These are phyloP conservation scores for Wallemia mellicola DNA, from an alignment of 1,284 basidiomycete genomes.

Conservation along the genomic window DNA sequence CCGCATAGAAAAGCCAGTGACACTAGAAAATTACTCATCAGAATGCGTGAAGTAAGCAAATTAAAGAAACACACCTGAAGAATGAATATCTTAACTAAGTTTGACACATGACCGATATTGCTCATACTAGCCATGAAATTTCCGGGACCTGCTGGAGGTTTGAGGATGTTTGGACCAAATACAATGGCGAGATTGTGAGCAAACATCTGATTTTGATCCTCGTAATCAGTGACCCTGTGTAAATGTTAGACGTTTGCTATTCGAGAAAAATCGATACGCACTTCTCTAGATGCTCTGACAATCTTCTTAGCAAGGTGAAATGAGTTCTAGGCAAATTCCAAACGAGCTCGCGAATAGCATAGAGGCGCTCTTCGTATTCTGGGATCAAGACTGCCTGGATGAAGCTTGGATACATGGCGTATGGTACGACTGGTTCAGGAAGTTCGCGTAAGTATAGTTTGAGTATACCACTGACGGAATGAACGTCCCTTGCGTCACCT, in stretches of 20 bases:
- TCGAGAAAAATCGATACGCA: slow-evolving; percentile 13
- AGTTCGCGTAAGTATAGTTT: slow-evolving; percentile 53
- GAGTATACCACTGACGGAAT: slow-evolving; percentile 45
- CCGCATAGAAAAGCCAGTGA: slow-evolving; percentile 11
- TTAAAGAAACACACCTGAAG: slow-evolving; percentile 27
- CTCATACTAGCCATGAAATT: slow-evolving; percentile 39
- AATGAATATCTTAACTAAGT: slow-evolving; percentile 42
- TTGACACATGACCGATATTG: slow-evolving; percentile 43
- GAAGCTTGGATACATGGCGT: slow-evolving; percentile 31
- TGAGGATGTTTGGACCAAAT: slow-evolving; percentile 37
- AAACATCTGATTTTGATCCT: slow-evolving; percentile 59
- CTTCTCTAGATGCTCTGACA: slow-evolving; percentile 53
- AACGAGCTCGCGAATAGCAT: slow-evolving; percentile 31
- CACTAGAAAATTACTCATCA: slow-evolving; percentile 5
- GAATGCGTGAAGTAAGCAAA: not conserved
- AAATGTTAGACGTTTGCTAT: slow-evolving; percentile 1
- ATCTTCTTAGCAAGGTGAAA: slow-evolving; percentile 39
- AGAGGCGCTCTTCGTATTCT: slow-evolving; percentile 32
- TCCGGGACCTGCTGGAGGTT: slow-evolving; percentile 26
- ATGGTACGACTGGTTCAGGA: slow-evolving; percentile 43
- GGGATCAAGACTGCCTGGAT: slow-evolving; percentile 36
- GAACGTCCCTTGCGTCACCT: slow-evolving; percentile 27
- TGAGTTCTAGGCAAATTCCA: slow-evolving; percentile 34
- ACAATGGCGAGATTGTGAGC: slow-evolving; percentile 49
- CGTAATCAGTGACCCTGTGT: slow-evolving; percentile 42